A percentile compares a stretch with the other conserved stretches of the same genome.
These are phyloP conservation scores for Ceratocystis ficicola DNA, from an alignment of 2,329 filamentous ascomycete species.

Conservation along the genomic window DNA sequence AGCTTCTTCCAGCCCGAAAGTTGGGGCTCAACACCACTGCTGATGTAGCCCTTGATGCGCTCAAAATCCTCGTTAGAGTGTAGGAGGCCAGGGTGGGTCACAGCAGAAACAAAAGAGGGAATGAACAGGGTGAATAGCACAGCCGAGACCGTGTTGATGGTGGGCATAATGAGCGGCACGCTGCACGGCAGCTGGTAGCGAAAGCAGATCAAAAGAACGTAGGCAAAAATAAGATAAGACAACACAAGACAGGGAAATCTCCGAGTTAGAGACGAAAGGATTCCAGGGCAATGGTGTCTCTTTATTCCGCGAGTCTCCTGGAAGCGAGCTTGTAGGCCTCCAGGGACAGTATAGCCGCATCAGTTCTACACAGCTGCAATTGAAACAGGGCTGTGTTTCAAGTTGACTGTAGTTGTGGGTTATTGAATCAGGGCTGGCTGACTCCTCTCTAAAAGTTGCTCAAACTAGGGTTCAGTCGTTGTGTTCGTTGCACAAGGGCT, in stretches of 20 bases:
- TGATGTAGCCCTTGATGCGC: constrained; percentile 32
- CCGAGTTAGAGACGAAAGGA: neutral
- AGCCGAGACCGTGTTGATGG: neutral
- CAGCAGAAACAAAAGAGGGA: neutral
- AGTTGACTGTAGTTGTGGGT: neutral
- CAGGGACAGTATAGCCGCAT: neutral
- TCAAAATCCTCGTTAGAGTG: constrained; percentile 31
- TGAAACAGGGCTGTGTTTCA: neutral
- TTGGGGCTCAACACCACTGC: constrained; percentile 29
- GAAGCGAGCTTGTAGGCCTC: neutral
- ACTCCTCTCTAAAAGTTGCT: too few species aligned
- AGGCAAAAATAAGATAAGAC: neutral
- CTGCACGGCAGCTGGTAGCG: neutral
- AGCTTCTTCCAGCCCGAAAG: constrained; percentile 30
- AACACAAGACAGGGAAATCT: neutral
- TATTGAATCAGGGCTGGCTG: too few species aligned
- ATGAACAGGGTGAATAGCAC: neutral
- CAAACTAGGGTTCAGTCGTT: neutral
- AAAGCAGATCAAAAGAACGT: neutral
- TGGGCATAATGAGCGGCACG: neutral
- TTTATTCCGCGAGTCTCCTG: neutral
- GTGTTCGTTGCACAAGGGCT: neutral
- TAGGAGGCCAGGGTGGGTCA: constrained; percentile 25
- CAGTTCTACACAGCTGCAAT: neutral
- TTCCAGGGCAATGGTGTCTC: neutral